These are phyloP conservation scores for Mucor irregularis DNA, from an alignment of 371 early-diverging fungal genomes.

Conservation along the genomic window DNA sequence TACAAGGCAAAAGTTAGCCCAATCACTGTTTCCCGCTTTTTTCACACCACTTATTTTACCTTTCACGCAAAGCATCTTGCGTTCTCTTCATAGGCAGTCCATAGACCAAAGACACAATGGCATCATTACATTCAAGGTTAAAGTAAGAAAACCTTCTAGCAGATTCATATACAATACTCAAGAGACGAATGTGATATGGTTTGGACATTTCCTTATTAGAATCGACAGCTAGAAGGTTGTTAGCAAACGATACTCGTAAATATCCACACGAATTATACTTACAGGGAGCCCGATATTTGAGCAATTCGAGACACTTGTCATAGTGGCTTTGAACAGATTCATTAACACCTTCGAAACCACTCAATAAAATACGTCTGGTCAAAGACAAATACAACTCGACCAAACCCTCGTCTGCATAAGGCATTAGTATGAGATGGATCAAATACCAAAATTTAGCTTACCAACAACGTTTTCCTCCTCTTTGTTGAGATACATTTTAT, in stretches of 20 bases:
- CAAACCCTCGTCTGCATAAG: slow-evolving; percentile 29
- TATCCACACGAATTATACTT: neutral
- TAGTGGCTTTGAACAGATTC: slow-evolving; percentile 13
- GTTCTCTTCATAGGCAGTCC: slow-evolving; percentile 29
- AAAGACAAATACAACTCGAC: slow-evolving; percentile 31
- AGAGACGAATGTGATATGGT: slow-evolving; percentile 19
- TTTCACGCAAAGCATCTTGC: slow-evolving; percentile 34
- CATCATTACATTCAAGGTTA: slow-evolving; percentile 18
- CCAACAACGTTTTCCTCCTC: slow-evolving; percentile 35
- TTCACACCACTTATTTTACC: no score
- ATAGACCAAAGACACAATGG: slow-evolving; percentile 17
- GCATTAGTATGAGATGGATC: neutral
- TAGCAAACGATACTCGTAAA: neutral
- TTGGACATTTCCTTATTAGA: slow-evolving; percentile 37
- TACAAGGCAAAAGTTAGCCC: neutral
- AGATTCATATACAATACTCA: slow-evolving; percentile 27
- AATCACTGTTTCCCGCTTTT: no score
- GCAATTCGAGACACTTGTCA: slow-evolving; percentile 13
- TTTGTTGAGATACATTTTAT: slow-evolving; percentile 18
- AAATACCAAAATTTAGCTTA: neutral
- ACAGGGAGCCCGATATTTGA: slow-evolving; percentile 24
- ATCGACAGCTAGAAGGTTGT: slow-evolving; percentile 2
- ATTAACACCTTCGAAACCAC: neutral
- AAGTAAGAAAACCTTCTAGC: slow-evolving; percentile 13
- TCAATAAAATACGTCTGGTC: slow-evolving; percentile 17